Evolutionary conservation across 2,329 filamentous ascomycete species (phyloP).

Genomic region (Berkeleyomyces rouxiae): DNA sequence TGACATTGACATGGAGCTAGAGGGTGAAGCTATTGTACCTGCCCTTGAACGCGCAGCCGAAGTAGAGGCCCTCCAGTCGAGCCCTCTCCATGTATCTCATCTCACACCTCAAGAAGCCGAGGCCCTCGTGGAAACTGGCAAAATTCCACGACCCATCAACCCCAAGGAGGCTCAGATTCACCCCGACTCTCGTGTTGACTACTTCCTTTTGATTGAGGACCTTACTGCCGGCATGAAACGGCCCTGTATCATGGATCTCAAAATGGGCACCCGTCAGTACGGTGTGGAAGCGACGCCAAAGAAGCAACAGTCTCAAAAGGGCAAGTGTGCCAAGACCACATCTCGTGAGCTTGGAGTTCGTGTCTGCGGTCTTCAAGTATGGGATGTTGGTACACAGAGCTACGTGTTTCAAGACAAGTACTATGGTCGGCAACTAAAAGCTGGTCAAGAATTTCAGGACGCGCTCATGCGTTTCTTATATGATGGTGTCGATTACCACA

Average conservation of each 20-base stretch:
- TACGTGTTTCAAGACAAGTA: constrained; percentile 99
- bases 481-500: constrained; percentile 66
- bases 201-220: constrained; percentile 86
- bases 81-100: constrained; percentile 12
- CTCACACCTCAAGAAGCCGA: constrained; percentile 12
- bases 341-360: constrained; percentile 82
- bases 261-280: constrained; percentile 97
- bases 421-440: constrained; percentile 75
- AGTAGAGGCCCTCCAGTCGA: not conserved
- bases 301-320: constrained; percentile 81
- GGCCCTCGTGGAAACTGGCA: constrained; percentile 15
- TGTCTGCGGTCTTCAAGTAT: constrained; percentile 90
- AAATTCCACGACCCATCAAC: constrained; percentile 47
- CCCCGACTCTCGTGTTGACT: constrained; percentile 56
- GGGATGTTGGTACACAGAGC: constrained; percentile 67
- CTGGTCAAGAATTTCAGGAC: constrained; percentile 73
- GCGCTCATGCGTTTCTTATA: constrained; percentile 82
- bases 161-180: constrained; percentile 59
- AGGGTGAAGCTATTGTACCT: not conserved
- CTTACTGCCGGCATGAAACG: constrained; percentile 91
- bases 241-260: constrained; percentile 91
- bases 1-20: constrained; percentile 4
- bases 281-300: constrained; percentile 81
- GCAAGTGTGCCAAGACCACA: constrained; percentile 85
- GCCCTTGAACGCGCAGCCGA: not conserved